These are phyloP conservation scores for Poa pratensis DNA, from an alignment of 176 grass and related monocot species.

Conservation along the genomic window DNA sequence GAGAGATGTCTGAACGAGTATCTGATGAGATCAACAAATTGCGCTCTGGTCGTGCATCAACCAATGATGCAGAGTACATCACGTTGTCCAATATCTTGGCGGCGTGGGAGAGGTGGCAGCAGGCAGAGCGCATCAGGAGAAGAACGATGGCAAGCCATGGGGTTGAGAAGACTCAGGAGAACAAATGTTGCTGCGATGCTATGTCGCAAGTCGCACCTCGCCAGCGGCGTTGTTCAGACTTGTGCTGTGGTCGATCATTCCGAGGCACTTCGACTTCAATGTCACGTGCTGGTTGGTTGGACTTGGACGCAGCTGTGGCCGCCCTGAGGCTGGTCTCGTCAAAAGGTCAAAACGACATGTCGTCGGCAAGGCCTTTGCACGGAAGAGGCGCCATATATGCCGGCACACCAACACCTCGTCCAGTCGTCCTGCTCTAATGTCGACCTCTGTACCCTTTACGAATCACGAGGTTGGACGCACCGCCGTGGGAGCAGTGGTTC, in stretches of 20 bases:
- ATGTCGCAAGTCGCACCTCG: neutral
- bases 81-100: constrained; percentile 66
- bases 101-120: constrained; percentile 60
- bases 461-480: too few relatives aligned
- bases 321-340: too few relatives aligned
- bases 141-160: constrained; percentile 55
- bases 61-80: constrained; percentile 62
- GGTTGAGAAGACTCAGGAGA: constrained; percentile 52
- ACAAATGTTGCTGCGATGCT: neutral
- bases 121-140: constrained; percentile 60
- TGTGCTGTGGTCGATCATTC: neutral
- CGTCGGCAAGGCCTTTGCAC: too few relatives aligned
- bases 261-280: neutral
- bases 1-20: constrained; percentile 49
- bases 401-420: too few relatives aligned
- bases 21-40: constrained; percentile 36
- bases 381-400: too few relatives aligned
- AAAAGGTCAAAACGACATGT: too few relatives aligned
- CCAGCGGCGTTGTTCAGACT: neutral
- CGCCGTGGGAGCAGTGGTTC: too few relatives aligned
- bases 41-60: constrained; percentile 30
- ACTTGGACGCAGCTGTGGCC: too few relatives aligned
- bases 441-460: too few relatives aligned
- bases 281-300: neutral
- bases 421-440: too few relatives aligned